Conservation (phyloP, 257 asterid species). For the Jacaranda copaia region DNA sequence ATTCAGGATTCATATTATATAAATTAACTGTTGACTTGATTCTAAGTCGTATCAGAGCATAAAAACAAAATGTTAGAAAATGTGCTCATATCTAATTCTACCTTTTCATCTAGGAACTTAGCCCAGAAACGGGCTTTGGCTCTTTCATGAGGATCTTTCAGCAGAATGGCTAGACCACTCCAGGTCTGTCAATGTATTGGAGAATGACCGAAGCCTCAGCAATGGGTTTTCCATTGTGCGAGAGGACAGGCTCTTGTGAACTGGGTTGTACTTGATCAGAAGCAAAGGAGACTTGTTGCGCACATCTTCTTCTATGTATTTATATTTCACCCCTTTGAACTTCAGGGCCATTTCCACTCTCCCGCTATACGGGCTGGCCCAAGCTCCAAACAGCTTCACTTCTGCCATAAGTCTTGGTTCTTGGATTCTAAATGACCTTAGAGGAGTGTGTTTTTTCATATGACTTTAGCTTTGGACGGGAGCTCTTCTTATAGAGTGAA, state of each 20-base stretch:
- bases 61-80: no score
- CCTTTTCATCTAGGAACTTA: conserved; percentile 60
- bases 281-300: conserved; percentile 47
- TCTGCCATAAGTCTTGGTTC: conserved; percentile 46
- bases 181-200: conserved; percentile 60
- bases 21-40: conserved; percentile 55
- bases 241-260: conserved; percentile 43
- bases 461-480: not conserved
- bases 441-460: not conserved
- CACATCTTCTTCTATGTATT: conserved; percentile 45
- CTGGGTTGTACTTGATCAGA: conserved; percentile 54
- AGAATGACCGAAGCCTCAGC: conserved; percentile 53
- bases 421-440: not conserved
- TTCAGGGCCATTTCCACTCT: conserved; percentile 49
- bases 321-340: conserved; percentile 54
- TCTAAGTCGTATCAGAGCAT: not conserved
- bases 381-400: conserved; percentile 51
- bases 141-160: conserved; percentile 49
- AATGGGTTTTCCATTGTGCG: conserved; percentile 53
- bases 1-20: no score
- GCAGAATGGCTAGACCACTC: conserved; percentile 47
- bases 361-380: no score
- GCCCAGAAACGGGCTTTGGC: conserved; percentile 63
- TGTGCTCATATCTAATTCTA: conserved; percentile 4
- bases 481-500: not conserved